A percentile compares a stretch with the other conserved stretches of the same genome.
Evolutionary conservation across 208 protist species (phyloP).

Genomic region (Leishmania aethiopica): DNA sequence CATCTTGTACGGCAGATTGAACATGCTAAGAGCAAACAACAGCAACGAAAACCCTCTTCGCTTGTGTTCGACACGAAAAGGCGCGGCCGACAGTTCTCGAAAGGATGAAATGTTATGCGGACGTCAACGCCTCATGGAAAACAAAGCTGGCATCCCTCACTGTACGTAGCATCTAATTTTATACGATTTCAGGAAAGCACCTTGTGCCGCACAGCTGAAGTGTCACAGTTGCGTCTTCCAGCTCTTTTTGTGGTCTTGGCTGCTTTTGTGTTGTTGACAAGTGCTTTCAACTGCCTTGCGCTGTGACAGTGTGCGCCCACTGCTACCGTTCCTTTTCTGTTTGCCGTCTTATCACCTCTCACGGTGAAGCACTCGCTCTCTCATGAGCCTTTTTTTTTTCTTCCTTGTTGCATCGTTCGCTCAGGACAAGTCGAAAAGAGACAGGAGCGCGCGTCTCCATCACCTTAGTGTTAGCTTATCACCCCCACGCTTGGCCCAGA

Average conservation of each 20-base stretch:
- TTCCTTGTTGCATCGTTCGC: neutral
- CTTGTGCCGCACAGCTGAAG: neutral
- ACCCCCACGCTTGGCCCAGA: neutral
- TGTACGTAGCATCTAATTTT: neutral
- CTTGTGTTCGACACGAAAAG: neutral
- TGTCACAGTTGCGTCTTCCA: neutral
- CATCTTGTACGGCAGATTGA: neutral
- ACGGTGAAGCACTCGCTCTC: neutral
- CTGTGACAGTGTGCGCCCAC: neutral
- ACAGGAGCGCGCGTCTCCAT: neutral
- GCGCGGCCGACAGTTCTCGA: neutral
- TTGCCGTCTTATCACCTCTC: too few species aligned
- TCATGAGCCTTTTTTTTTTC: neutral
- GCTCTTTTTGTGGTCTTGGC: neutral
- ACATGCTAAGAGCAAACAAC: neutral
- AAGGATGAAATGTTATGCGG: neutral
- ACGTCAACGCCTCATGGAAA: neutral
- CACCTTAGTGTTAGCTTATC: conserved; percentile 10
- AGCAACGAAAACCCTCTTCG: neutral
- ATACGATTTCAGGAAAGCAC: neutral
- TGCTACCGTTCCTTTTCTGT: neutral
- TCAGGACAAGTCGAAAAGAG: neutral
- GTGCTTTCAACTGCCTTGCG: neutral
- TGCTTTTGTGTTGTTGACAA: neutral
- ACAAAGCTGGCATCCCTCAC: neutral